Evolutionary conservation across 768 basidiomycete species (phyloP), one percentile per base, ranked within the genome.

Genomic region (Xerocomellus intermedius): DNA sequence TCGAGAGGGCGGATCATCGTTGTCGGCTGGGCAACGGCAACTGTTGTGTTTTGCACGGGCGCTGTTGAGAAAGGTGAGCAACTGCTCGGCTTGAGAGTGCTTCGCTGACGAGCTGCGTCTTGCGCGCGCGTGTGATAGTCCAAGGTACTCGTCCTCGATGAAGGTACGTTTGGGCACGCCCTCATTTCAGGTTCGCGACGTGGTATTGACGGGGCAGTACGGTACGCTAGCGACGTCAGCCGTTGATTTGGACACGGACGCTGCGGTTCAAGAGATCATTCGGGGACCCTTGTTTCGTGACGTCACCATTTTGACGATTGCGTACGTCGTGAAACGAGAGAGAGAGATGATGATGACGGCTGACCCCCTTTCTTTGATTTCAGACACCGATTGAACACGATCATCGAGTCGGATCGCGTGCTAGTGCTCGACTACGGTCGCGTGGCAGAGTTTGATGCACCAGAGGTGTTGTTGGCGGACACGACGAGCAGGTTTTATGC

Each of bases 31-130:
- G 4, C 94, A 96, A 68, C 73, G 88, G 38, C 94, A 96, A 67
- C 72, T 96, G 6, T 70, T 97, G 13, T 95, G 92, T 69, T 93
- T 96, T 67, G 89, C 94, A 3, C 74, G 93, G 52, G 92, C 93
- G 1, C 67, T 94, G 37, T 70, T 95, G 50, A 78, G 87, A 50
- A 88, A 90, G 76, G 85, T 84, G 59, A 41, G 68, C 16, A 9
- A 8, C 42, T 30, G 36, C 13, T 28, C 21, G n/a, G n/a, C 10
- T n/a, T 13, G 38, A 39, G 38, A 21, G 19, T 5, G 9, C 38
- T 19, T 21, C 38, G 38, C 19, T 39, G 19, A 21, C 19, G 36
- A 4, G 36, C 35, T 16, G 35, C 9, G 30, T 10, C 30, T 30
- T 30, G 30, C 16, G 5, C 17, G 35, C 16, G 7, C 17, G 35